Evolutionary conservation across 345 rosid genomes (phyloP), one percentile per base, ranked within the genome.

Genomic region (Eucalyptus lansdowneana): DNA sequence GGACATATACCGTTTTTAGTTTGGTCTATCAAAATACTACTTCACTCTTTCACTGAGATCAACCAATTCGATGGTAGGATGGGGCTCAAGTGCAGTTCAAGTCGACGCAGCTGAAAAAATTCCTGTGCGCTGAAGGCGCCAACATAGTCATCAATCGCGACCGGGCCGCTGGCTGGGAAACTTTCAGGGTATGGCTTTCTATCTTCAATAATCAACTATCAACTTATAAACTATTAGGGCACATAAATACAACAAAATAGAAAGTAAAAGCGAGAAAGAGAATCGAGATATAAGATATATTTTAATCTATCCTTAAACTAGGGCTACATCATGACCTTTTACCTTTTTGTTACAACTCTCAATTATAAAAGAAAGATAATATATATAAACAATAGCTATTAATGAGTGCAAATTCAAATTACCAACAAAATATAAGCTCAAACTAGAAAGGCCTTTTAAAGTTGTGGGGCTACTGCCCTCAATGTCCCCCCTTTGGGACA

Each of bases 21-120:
- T 19, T 72, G 81, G 45, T 72, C 45, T 72, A 72, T 37, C 14
- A 72, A 72, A 72, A 37, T 37, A 19, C 7, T 24, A 37, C 45
- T 72, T 72, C 81, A 10, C 44, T 37, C 45, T 37, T 19, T 76
- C 83, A 21, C 11, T 19, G 15, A 76, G 27, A 89, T 67, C 15
- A 80, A 34, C 10, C 45, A 8, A 29, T 50, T 53, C 24, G 19
- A 91, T 76, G 37, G 81, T 6, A 93, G 95, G 93, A 93, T 90
- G 95, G 94, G 89, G 49, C 92, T 3, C 90, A 88, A 87, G 92
- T 92, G 72, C 92, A 90, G 15, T 91, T 93, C 29, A 58, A 85
- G 90, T 93, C 93, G 69, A 67, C 87, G 47, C 88, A 89, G 87
- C 88, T 90, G 11, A 88, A 88, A 69, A 92, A 40, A 65, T 91